Conservation (phyloP, 2,329 filamentous ascomycete species). For the Juglanconis juglandina region DNA sequence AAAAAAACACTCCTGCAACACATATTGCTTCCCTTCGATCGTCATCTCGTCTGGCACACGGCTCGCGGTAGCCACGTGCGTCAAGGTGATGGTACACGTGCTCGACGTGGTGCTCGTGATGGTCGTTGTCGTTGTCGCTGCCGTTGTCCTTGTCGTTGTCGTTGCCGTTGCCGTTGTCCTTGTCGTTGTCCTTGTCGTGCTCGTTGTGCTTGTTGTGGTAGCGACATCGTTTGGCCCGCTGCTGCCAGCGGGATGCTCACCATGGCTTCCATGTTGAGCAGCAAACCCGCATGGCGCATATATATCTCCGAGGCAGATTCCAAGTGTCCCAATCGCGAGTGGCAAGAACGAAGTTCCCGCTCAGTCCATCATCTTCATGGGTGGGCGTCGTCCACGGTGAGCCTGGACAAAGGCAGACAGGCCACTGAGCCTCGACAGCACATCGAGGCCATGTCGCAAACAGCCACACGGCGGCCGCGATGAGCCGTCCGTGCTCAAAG, state of each 20-base stretch:
- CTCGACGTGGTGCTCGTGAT: not conserved
- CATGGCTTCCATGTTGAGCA: slow-evolving; percentile 2
- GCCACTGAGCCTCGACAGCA: not conserved
- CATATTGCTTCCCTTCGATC: not conserved
- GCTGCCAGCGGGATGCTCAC: not conserved
- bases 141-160: too few relatives aligned
- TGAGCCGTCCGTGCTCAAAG: not conserved
- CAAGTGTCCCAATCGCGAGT: too few relatives aligned
- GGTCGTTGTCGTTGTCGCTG: not conserved
- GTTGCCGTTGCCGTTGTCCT: too few relatives aligned
- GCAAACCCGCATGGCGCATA: not conserved
- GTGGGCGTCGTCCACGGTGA: not conserved
- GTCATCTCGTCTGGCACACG: not conserved
- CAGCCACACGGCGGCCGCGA: not conserved
- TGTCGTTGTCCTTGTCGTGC: slow-evolving; percentile 2
- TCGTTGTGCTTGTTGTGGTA: not conserved
- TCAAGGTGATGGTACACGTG: not conserved
- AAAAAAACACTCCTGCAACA: slow-evolving; percentile 13
- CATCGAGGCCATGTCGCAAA: slow-evolving; percentile 3
- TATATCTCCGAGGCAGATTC: too few relatives aligned
- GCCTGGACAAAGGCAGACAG: slow-evolving; percentile 1
- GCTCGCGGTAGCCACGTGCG: not conserved
- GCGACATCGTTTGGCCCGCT: not conserved
- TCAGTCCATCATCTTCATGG: not conserved
- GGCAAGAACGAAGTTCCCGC: not conserved